Evolutionary conservation across 2,329 filamentous ascomycete genomes (phyloP).

Genomic region (Claviceps humidiphila): DNA sequence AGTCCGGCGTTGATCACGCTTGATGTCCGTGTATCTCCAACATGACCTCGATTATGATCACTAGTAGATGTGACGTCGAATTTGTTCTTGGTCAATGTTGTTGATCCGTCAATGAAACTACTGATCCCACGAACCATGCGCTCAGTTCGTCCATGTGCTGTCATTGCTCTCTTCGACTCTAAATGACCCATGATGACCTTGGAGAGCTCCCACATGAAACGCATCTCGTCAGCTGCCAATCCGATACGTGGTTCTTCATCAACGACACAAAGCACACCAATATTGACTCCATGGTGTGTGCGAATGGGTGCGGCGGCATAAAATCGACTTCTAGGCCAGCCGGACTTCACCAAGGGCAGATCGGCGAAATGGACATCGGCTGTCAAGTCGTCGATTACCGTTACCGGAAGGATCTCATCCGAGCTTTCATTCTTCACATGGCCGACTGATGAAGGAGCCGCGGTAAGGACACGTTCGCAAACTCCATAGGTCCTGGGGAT

Average conservation of each 20-base stretch:
- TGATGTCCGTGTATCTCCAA: slow-evolving; percentile 7
- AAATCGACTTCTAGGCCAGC: slow-evolving; percentile 13
- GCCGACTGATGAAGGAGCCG: not conserved
- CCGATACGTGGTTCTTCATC: slow-evolving; percentile 3
- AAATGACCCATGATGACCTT: slow-evolving; percentile 19
- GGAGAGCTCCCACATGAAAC: slow-evolving; percentile 10
- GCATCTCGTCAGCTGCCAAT: slow-evolving; percentile 12
- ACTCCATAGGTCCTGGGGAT: slow-evolving; percentile 12
- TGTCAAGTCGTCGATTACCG: not conserved
- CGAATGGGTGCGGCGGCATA: slow-evolving; percentile 24
- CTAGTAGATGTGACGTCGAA: not conserved
- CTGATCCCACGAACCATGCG: slow-evolving; percentile 21
- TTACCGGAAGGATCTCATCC: not conserved
- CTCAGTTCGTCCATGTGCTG: slow-evolving; percentile 14
- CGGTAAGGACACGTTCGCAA: slow-evolving; percentile 1
- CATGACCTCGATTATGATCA: slow-evolving; percentile 5
- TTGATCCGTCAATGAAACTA: slow-evolving; percentile 14
- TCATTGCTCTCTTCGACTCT: slow-evolving; percentile 12
- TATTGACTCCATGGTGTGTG: slow-evolving; percentile 19
- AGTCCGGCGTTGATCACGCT: not conserved
- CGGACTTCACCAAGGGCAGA: slow-evolving; percentile 8
- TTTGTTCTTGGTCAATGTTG: not conserved
- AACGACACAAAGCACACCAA: slow-evolving; percentile 19
- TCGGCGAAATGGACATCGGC: slow-evolving; percentile 15
- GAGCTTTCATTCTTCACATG: not conserved